Evolutionary conservation across 2,329 filamentous ascomycete species (phyloP).

Genomic region (Aspergillus bombycis): DNA sequence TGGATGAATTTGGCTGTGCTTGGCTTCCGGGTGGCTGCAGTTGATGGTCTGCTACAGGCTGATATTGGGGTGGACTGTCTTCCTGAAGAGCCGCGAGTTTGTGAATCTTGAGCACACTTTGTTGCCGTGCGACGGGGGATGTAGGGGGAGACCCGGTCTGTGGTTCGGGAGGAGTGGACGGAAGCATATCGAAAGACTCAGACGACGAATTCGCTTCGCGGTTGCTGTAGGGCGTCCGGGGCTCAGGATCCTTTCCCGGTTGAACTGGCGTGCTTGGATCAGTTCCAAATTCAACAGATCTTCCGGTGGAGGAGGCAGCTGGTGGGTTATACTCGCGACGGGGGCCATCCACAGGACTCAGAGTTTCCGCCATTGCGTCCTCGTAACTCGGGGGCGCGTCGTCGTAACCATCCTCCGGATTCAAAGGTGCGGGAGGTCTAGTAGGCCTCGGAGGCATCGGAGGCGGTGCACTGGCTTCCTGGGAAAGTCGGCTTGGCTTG

Average conservation of each 20-base stretch:
- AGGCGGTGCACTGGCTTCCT: conserved; percentile 28
- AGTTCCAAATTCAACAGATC: conserved; percentile 38
- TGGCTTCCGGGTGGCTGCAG: conserved; percentile 15
- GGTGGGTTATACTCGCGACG: conserved; percentile 57
- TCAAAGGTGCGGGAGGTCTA: conserved; percentile 26
- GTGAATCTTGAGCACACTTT: conserved; percentile 37
- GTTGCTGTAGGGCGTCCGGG: conserved; percentile 25
- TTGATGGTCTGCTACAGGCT: conserved; percentile 28
- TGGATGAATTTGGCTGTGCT: conserved; percentile 26
- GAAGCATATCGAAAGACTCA: conserved; percentile 46
- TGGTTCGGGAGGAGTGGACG: conserved; percentile 39
- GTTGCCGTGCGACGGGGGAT: conserved; percentile 34
- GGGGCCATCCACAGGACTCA: conserved; percentile 73
- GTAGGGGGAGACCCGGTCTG: conserved; percentile 36
- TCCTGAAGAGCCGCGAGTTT: conserved; percentile 28
- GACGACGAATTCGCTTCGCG: conserved; percentile 33
- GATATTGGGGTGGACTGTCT: conserved; percentile 37
- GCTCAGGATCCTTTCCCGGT: conserved; percentile 32
- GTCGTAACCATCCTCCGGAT: conserved; percentile 47
- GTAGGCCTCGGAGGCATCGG: conserved; percentile 47
- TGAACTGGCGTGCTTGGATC: conserved; percentile 42
- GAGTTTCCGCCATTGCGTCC: conserved; percentile 80
- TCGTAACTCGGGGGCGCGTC: conserved; percentile 95
- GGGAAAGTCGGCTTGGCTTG: conserved; percentile 28
- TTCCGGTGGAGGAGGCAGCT: conserved; percentile 36